Evolutionary conservation across 768 basidiomycete species (phyloP), one percentile per base, ranked within the genome.

Genomic region (Tephrocybe sp.): DNA sequence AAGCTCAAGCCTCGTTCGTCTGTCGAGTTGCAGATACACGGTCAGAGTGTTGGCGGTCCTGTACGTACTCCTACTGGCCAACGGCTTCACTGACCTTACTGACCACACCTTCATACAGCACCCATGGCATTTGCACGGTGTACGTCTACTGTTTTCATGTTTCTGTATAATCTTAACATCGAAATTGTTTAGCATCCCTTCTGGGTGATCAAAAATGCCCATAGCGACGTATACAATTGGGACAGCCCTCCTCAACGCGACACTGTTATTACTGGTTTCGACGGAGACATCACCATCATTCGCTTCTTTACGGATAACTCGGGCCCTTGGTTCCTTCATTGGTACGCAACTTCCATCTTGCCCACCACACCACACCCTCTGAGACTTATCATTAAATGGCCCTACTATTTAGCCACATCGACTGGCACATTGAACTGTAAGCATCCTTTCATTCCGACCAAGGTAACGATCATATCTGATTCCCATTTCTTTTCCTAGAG

Each of bases 371-470:
- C 13, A 11, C 29, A 16, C 13, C 18, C 16, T 11, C 34, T 13
- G 25, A 18, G 25, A 6, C 9, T 25, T 13, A 10, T 24, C 9
- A 19, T 8, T 5, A 46, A 11, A 24, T 22, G 11, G 11, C 11
- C 27, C 27, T 29, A 29, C 11, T 29, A 11, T 11, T 29, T 37
- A 46, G 29, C 7, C 52, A 31, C 18, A 45, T 51, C 8, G 50
- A 51, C 22, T 51, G 50, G 50, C 50, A 51, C 31, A 33, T 45
- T 13, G 37, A 39, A 10, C 36, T 51, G 50, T 51, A 30, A 31
- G 34, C 39, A 3, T 27, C 11, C 2, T 27, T 29, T 29, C 27
- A n/a, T n/a, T 29, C 11, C 27, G 18, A 18, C 2, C 1, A 9
- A 16, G n/a, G 37, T 3, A 38, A 18, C 4, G 3, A 5, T 4